phyloP scores from a whole-genome alignment of 129 eudicot genomes.

The Heracleum sosnowskyi region DNA sequence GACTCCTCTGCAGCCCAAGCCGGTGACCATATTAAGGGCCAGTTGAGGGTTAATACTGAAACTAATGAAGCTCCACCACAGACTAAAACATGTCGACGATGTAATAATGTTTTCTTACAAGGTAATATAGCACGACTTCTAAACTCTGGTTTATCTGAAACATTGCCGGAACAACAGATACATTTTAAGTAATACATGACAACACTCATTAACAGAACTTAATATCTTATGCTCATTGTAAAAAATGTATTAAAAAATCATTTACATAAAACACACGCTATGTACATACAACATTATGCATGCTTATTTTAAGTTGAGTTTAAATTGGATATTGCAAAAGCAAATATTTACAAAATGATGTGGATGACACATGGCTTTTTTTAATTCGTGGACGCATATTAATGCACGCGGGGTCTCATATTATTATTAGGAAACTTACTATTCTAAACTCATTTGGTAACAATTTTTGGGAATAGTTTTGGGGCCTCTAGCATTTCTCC shows the following conservation, averaged over 20 bases:
- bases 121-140: conserved; percentile 15
- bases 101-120: conserved; percentile 14
- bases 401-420: too few relatives aligned
- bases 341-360: too few relatives aligned
- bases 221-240: too few relatives aligned
- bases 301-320: too few relatives aligned
- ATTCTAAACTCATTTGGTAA: too few relatives aligned
- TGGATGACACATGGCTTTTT: too few relatives aligned
- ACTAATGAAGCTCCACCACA: conserved; percentile 26
- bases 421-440: too few relatives aligned
- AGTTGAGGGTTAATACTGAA: conserved; percentile 27
- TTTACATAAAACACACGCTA: background rate
- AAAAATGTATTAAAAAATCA: background rate
- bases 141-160: conserved; percentile 38
- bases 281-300: too few relatives aligned
- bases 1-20: conserved; percentile 56
- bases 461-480: too few relatives aligned
- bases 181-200: background rate
- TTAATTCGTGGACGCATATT: too few relatives aligned
- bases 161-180: background rate
- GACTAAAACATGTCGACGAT: conserved; percentile 37
- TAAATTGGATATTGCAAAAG: too few relatives aligned
- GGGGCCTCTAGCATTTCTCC: too few relatives aligned
- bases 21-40: conserved; percentile 19
- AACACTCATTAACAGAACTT: background rate